Percentiles rank a stretch among this genome's conserved stretches.
Evolutionary conservation across 2,329 filamentous ascomycete species (phyloP).

Genomic region (Talaromyces amestolkiae): DNA sequence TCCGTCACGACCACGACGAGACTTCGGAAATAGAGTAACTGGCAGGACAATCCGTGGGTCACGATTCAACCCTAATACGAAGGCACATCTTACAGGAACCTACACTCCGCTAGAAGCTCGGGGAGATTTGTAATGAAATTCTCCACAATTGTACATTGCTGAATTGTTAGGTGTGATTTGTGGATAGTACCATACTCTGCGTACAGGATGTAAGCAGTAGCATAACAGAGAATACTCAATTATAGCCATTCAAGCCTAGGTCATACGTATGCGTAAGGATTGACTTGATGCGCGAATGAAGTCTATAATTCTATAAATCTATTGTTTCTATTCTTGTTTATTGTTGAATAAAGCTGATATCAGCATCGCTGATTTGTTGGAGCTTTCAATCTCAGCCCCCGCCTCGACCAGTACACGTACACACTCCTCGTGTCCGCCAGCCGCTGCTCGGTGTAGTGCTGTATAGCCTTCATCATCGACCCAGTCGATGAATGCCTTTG

Average conservation of each 20-base stretch:
- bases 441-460: constrained; percentile 22
- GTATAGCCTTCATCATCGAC: constrained; percentile 1
- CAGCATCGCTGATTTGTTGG: constrained; percentile 1
- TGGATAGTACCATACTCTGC: neutral
- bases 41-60: neutral
- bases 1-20: neutral
- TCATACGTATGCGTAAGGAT: neutral
- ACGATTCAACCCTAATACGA: neutral
- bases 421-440: constrained; percentile 13
- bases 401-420: constrained; percentile 11
- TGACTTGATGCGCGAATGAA: neutral
- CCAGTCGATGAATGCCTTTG: constrained; percentile 23
- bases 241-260: neutral
- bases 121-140: neutral
- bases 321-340: neutral
- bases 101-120: neutral
- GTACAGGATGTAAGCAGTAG: neutral
- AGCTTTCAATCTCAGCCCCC: constrained; percentile 10
- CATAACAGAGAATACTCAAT: neutral
- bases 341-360: neutral
- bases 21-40: neutral
- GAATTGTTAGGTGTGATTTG: neutral
- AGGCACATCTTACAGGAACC: neutral
- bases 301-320: neutral
- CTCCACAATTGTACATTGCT: neutral